Evolutionary conservation across 257 asterid genomes (phyloP).

Genomic region (Knoxia roxburghii): DNA sequence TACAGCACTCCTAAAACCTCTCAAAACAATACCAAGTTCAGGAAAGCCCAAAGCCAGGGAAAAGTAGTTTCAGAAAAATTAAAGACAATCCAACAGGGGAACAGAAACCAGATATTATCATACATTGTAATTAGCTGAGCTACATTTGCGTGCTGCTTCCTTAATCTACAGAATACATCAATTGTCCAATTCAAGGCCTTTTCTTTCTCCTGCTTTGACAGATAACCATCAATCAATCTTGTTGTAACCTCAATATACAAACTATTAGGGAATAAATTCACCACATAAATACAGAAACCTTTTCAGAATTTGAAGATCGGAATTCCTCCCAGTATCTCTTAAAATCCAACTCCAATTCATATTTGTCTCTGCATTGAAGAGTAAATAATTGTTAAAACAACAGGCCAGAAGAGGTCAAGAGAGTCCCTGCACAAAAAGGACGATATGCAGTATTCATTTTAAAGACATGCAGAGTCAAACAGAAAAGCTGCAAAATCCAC

Average conservation of each 20-base stretch:
- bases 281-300: conserved; percentile 24
- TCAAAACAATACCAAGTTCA: background rate
- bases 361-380: conserved; percentile 41
- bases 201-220: conserved; percentile 87
- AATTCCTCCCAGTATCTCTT: conserved; percentile 97
- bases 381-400: background rate
- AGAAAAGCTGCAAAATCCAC: background rate
- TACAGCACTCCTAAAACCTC: background rate
- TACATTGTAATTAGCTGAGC: conserved; percentile 85
- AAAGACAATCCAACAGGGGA: background rate
- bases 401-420: background rate
- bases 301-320: conserved; percentile 72
- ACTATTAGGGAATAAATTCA: background rate
- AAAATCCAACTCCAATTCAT: conserved; percentile 92
- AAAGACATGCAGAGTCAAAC: background rate
- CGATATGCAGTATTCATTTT: background rate
- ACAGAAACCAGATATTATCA: conserved; percentile 24
- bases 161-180: conserved; percentile 95
- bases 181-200: conserved; percentile 86
- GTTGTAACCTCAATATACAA: background rate
- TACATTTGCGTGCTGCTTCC: conserved; percentile 80
- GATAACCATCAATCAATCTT: conserved; percentile 23
- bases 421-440: conserved; percentile 3
- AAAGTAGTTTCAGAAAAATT: background rate
- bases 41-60: background rate